Conservation (phyloP, 345 rosid species). For the Brassica juncea region DNA sequence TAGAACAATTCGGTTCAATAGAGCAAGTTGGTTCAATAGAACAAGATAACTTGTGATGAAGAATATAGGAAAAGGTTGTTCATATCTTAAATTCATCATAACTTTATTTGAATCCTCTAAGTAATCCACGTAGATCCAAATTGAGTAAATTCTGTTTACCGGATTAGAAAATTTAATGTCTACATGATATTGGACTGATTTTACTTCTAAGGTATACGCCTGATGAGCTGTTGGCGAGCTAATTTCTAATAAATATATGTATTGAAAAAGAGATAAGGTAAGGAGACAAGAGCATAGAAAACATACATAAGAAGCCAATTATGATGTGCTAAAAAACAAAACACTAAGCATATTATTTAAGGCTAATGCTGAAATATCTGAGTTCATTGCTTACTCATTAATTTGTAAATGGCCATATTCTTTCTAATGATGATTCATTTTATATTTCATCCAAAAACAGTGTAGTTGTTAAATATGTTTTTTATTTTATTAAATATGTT, state of each 20-base stretch:
- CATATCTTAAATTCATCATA: neutral
- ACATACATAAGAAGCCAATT: neutral
- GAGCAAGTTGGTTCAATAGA: too few relatives aligned
- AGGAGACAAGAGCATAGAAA: conserved; percentile 1
- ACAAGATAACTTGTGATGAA: neutral
- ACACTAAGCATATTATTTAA: neutral
- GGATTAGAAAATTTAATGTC: neutral
- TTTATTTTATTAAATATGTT: neutral
- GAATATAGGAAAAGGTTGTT: neutral
- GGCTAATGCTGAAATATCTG: neutral
- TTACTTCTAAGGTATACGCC: neutral
- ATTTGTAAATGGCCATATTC: neutral
- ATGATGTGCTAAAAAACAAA: neutral
- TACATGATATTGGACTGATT: neutral
- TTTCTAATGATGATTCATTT: neutral
- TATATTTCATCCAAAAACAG: neutral
- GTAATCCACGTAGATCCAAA: neutral
- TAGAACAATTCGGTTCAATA: too few relatives aligned
- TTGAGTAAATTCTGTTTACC: neutral
- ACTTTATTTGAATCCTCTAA: neutral
- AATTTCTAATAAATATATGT: neutral
- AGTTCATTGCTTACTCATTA: neutral
- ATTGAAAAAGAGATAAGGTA: neutral
- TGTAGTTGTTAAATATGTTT: neutral
- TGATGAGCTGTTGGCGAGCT: neutral